These are phyloP conservation scores for Lipomyces sp. DNA, from an alignment of 805 yeast species.

Conservation along the genomic window DNA sequence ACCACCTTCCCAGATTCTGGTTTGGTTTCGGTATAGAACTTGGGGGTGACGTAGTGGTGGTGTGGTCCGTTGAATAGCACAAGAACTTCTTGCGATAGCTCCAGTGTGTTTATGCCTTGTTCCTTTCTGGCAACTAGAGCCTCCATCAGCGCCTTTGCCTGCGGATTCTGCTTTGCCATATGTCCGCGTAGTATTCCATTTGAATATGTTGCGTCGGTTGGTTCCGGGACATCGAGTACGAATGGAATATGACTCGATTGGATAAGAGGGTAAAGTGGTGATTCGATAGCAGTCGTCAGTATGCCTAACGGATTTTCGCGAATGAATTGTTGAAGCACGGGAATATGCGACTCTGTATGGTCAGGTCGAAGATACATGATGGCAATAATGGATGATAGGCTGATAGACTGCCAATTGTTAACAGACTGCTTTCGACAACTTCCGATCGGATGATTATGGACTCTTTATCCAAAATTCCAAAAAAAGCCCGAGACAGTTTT, in stretches of 20 bases:
- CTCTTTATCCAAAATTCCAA: no score
- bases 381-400: no score
- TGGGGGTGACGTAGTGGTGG: constrained; percentile 59
- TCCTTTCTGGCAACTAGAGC: constrained; percentile 27
- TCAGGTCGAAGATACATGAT: constrained; percentile 7
- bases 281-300: constrained; percentile 45
- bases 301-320: constrained; percentile 58
- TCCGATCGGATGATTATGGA: no score
- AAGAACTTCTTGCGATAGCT: constrained; percentile 48
- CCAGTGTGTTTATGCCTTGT: constrained; percentile 43
- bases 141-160: constrained; percentile 46
- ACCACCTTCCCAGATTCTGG: constrained; percentile 62
- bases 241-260: constrained; percentile 66
- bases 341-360: constrained; percentile 37
- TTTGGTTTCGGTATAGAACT: constrained; percentile 62
- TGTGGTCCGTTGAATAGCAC: constrained; percentile 59
- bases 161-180: constrained; percentile 58
- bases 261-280: constrained; percentile 45
- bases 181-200: constrained; percentile 57
- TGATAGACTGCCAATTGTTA: no score
- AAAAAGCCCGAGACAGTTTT: no score
- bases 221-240: constrained; percentile 43
- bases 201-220: constrained; percentile 46
- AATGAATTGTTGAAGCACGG: constrained; percentile 45
- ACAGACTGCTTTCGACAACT: no score